A percentile compares a stretch with the other conserved stretches of the same genome.
Conservation (phyloP, 371 early-diverging fungal genomes). For the Coemansia sp. region DNA sequence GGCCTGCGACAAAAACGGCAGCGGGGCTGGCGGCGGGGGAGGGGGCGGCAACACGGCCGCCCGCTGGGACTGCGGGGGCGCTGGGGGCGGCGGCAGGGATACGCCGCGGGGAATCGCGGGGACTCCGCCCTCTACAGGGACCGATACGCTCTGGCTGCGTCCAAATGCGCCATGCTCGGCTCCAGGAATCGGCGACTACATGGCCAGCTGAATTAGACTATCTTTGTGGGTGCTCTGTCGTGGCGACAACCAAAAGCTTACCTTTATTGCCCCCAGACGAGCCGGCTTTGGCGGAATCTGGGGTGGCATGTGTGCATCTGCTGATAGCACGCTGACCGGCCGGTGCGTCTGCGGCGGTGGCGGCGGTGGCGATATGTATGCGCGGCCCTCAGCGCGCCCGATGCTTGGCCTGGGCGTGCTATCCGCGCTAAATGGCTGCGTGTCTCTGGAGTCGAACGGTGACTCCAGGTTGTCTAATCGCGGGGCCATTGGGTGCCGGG, state of each 20-base stretch:
- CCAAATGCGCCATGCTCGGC: not conserved
- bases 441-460: not conserved
- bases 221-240: not conserved
- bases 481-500: constrained; percentile 3
- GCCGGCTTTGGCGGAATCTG: constrained; percentile 36
- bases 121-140: not conserved
- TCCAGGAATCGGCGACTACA: not conserved
- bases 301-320: not conserved
- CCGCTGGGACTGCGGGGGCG: constrained; percentile 9
- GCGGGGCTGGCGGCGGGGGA: constrained; percentile 3
- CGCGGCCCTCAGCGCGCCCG: not conserved
- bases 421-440: not conserved
- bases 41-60: constrained; percentile 16
- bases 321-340: constrained; percentile 9
- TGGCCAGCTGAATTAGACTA: not conserved
- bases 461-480: not conserved
- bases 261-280: constrained; percentile 21
- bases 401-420: constrained; percentile 1
- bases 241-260: constrained; percentile 1
- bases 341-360: constrained; percentile 7
- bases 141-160: constrained; percentile 12
- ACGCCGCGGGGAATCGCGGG: not conserved
- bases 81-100: constrained; percentile 16
- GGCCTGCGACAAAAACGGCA: not conserved
- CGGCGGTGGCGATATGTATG: constrained; percentile 5